phyloP scores from a whole-genome alignment of 2,329 filamentous ascomycete species.

The Colletotrichum filicis region DNA sequence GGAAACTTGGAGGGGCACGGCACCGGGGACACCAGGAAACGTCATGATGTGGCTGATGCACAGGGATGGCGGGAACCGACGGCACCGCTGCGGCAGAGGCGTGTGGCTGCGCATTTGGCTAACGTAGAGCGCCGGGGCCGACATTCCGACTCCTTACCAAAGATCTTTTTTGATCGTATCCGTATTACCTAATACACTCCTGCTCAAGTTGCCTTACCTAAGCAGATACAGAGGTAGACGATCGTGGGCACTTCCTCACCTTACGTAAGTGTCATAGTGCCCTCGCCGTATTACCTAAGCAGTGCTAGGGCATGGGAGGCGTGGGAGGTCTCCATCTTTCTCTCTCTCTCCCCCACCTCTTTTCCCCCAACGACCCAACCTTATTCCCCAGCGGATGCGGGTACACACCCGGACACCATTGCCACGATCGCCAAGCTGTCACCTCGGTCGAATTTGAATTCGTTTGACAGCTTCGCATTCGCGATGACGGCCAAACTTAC shows the following conservation, averaged over 20 bases:
- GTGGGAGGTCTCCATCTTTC: not conserved
- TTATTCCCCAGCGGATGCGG: not conserved
- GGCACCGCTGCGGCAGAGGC: not conserved
- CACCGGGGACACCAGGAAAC: not conserved
- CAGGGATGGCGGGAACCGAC: not conserved
- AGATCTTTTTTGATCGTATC: not conserved
- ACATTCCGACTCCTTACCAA: not conserved
- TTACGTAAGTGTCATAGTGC: no score
- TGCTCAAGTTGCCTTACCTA: not conserved
- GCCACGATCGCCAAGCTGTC: not conserved
- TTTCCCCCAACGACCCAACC: not conserved
- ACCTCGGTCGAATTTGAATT: not conserved
- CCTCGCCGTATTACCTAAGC: no score
- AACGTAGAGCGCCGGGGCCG: not conserved
- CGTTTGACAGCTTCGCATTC: not conserved
- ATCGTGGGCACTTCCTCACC: no score
- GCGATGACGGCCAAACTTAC: not conserved
- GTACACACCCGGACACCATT: not conserved
- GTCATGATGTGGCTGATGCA: constrained; percentile 30
- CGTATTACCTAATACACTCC: not conserved
- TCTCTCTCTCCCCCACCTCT: not conserved
- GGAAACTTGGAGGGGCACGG: constrained; percentile 22
- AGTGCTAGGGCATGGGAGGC: not conserved
- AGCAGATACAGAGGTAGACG: no score
- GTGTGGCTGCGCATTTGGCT: constrained; percentile 17